Evolutionary conservation across 495 filamentous ascomycete species (phyloP), one percentile per base, ranked within the genome.

Genomic region (Hypoxylon perforatum): DNA sequence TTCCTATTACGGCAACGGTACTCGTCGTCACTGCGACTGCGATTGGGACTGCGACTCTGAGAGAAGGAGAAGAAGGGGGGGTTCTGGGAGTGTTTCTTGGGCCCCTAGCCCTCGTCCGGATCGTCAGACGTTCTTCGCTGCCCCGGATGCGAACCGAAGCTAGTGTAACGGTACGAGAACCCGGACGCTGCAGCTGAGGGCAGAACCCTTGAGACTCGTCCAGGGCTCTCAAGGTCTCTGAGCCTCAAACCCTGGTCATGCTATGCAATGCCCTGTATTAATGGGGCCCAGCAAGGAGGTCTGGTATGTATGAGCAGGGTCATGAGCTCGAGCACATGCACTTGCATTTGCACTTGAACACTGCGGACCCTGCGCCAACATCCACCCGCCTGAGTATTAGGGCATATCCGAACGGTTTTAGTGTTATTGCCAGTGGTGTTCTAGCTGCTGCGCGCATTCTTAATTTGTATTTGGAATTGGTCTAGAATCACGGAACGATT

Each of bases 71-170:
- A 28, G 25, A 28, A 28, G 25, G 25, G 25, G 25, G 25, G 25
- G 3, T 8, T 3, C 8, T 3, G 25, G 30, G 30, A 22, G 35
- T 44, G 2, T 18, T 12, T 19, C 30, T 28, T 50, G 2, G 36
- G 45, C 30, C 23, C 41, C 33, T 17, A 5, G 17, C 21, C 47
- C 51, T 22, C 25, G 3, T 33, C 2, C 30, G 22, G 65, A 47
- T 60, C 44, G 60, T 45, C 56, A 53, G 50, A 61, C 15, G 51
- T 38, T 63, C 51, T 57, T 30, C 36, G 60, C 51, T 19, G 44
- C 61, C 56, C 61, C 66, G 61, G 66, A 49, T 65, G 52, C 45
- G 39, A 69, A 54, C 66, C 66, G 66, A 69, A 57, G 66, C 56
- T 48, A 61, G 28, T 65, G 66, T 57, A 45, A 61, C 39, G 49